Evolutionary conservation across 768 basidiomycete species (phyloP).

Genomic region (Chlorophyllum brunneum): DNA sequence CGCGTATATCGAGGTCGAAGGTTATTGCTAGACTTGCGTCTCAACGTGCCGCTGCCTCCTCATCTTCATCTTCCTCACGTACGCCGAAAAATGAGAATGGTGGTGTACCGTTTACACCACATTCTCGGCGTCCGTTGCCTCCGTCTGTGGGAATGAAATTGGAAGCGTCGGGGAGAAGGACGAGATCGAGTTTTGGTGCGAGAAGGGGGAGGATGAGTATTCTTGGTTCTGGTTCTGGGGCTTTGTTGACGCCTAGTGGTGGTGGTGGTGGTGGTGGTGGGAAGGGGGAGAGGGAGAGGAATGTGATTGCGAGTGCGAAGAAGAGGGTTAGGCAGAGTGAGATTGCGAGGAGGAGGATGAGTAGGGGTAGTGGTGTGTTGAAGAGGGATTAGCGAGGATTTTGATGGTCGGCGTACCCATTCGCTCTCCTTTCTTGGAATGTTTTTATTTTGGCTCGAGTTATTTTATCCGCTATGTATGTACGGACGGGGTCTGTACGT

Average conservation of each 20-base stretch:
- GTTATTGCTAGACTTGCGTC: slow-evolving; percentile 75
- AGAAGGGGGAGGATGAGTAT: slow-evolving; percentile 37
- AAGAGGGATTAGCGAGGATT: not conserved
- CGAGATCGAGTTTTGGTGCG: slow-evolving; percentile 51
- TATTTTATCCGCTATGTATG: too few species aligned
- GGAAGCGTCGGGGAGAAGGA: not conserved
- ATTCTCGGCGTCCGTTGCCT: slow-evolving; percentile 22
- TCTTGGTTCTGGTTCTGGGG: slow-evolving; percentile 15
- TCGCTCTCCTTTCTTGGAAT: not conserved
- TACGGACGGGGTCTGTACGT: too few species aligned
- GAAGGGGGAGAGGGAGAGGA: slow-evolving; percentile 20
- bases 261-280: slow-evolving; percentile 23
- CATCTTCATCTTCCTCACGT: not conserved
- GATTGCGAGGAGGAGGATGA: slow-evolving; percentile 47
- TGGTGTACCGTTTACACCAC: slow-evolving; percentile 12
- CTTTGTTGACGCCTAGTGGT: not conserved
- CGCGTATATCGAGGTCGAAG: slow-evolving; percentile 77
- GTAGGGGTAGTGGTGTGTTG: slow-evolving; percentile 8
- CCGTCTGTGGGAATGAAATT: slow-evolving; percentile 16
- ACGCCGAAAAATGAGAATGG: slow-evolving; percentile 11
- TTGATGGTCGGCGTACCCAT: not conserved
- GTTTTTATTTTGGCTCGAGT: not conserved
- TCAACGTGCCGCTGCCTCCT: slow-evolving; percentile 49
- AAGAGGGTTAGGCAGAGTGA: slow-evolving; percentile 76
- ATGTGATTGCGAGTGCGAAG: slow-evolving; percentile 60